phyloP scores from a whole-genome alignment of 164 flowering plant species.

The Aristolochia fimbriata region DNA sequence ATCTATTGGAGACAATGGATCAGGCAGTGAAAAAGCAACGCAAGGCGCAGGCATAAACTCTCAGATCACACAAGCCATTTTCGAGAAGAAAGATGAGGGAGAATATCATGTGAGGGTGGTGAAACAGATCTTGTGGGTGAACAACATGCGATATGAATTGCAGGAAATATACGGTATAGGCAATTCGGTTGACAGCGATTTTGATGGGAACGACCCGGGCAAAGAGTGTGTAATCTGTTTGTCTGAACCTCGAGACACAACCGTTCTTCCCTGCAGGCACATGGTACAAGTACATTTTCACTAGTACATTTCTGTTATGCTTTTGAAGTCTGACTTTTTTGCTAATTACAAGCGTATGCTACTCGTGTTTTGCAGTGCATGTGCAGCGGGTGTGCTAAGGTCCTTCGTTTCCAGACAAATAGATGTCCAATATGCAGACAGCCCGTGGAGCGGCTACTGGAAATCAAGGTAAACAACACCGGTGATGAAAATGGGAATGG shows the following conservation, averaged over 20 bases:
- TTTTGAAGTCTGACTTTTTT: background rate
- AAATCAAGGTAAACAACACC: conserved; percentile 66
- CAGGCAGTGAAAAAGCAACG: conserved; percentile 25
- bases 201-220: conserved; percentile 79
- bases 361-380: conserved; percentile 58
- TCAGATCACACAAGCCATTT: conserved; percentile 81
- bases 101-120: conserved; percentile 61
- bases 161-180: conserved; percentile 99
- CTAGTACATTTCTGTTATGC: background rate
- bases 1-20: conserved; percentile 15
- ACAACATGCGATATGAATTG: conserved; percentile 79
- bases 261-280: conserved; percentile 97
- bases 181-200: conserved; percentile 67
- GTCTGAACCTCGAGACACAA: conserved; percentile 95
- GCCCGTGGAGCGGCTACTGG: conserved; percentile 79
- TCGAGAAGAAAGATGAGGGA: conserved; percentile 75
- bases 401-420: conserved; percentile 74
- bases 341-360: background rate
- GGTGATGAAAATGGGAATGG: conserved; percentile 28
- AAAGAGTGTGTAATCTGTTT: conserved; percentile 98
- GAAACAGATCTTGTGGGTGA: conserved; percentile 91
- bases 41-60: conserved; percentile 39
- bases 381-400: conserved; percentile 93
- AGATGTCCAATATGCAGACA: conserved; percentile 95
- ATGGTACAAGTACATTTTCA: conserved; percentile 44